These are phyloP conservation scores for Bruguiera sexangula DNA, from an alignment of 345 rosid species.

Conservation along the genomic window DNA sequence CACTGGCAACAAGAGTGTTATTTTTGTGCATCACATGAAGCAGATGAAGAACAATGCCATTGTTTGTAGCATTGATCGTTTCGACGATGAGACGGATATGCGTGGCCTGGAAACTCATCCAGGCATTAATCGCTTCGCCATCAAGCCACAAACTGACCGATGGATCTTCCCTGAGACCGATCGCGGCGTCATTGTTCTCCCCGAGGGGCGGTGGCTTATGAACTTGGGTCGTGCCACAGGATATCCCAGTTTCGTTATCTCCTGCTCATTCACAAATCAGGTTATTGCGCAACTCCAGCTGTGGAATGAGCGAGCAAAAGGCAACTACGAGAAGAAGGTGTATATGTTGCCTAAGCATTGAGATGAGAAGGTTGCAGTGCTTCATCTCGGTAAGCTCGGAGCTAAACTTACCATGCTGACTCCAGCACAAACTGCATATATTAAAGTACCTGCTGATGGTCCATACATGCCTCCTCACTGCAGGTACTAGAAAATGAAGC, in stretches of 20 bases:
- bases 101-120: conserved; percentile 76
- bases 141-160: conserved; percentile 92
- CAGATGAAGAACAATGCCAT: conserved; percentile 96
- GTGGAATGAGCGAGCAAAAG: conserved; percentile 71
- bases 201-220: conserved; percentile 89
- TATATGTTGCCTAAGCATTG: conserved; percentile 89
- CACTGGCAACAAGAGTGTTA: conserved; percentile 82
- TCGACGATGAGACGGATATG: conserved; percentile 84
- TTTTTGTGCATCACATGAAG: conserved; percentile 84
- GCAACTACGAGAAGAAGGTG: conserved; percentile 91
- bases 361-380: conserved; percentile 86
- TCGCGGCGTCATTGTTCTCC: conserved; percentile 65
- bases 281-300: conserved; percentile 94
- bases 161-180: conserved; percentile 90
- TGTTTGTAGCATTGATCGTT: conserved; percentile 93
- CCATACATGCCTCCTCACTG: conserved; percentile 89
- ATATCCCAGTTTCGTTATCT: conserved; percentile 94
- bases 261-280: conserved; percentile 97
- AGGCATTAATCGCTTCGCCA: conserved; percentile 74
- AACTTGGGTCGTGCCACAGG: conserved; percentile 96
- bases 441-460: conserved; percentile 80
- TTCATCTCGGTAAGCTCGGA: conserved; percentile 89
- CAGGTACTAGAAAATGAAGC: conserved; percentile 49
- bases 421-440: conserved; percentile 81
- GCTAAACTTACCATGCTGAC: conserved; percentile 76